These are phyloP conservation scores for Penicillium sp. DNA, from an alignment of 2,329 filamentous ascomycete genomes.

Conservation along the genomic window DNA sequence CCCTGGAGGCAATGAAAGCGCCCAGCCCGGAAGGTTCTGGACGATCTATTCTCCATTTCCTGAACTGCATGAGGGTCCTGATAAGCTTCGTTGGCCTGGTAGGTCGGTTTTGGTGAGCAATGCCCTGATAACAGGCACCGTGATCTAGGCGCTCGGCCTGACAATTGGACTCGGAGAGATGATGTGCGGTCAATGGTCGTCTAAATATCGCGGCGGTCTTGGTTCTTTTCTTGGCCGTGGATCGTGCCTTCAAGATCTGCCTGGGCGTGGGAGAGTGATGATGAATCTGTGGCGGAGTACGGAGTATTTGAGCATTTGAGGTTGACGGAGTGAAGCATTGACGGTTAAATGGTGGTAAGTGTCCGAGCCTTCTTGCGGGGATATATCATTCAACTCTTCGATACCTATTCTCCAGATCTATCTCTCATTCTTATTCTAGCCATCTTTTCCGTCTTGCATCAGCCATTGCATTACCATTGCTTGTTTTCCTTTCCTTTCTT, in stretches of 20 bases:
- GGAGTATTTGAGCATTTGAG: slow-evolving; percentile 1
- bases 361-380: neutral
- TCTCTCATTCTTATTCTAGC: neutral
- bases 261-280: neutral
- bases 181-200: neutral
- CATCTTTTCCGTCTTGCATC: slow-evolving; percentile 1
- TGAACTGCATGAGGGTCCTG: slow-evolving; percentile 14
- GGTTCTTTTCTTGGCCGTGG: slow-evolving; percentile 23
- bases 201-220: slow-evolving; percentile 10
- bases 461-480: slow-evolving; percentile 5
- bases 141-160: slow-evolving; percentile 1
- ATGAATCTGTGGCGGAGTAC: slow-evolving; percentile 7
- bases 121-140: neutral
- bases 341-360: neutral
- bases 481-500: neutral
- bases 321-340: neutral
- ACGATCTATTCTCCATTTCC: slow-evolving; percentile 17
- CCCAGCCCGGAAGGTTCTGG: slow-evolving; percentile 14
- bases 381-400: neutral
- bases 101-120: slow-evolving; percentile 12
- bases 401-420: neutral
- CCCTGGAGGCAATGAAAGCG: slow-evolving; percentile 8
- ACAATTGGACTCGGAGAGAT: neutral
- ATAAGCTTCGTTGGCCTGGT: slow-evolving; percentile 20
- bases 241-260: slow-evolving; percentile 2